phyloP scores from a whole-genome alignment of 2,329 filamentous ascomycete genomes.

The Dactylellina sp. region DNA sequence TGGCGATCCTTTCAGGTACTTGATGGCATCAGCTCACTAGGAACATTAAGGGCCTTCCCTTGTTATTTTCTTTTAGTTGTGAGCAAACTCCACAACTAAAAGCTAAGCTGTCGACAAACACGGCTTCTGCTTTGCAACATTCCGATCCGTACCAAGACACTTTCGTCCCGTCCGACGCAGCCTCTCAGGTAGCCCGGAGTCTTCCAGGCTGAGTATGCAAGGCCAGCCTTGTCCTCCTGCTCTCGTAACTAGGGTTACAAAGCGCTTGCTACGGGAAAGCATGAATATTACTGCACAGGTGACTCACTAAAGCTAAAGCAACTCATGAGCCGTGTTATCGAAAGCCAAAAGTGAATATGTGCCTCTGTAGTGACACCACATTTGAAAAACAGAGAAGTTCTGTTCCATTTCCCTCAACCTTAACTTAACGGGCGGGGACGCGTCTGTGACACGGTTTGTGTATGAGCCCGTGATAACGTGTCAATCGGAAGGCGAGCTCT shows the following conservation, averaged over 20 bases:
- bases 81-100: no score
- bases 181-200: no score
- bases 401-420: background rate
- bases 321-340: background rate
- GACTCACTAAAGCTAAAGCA: background rate
- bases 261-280: no score
- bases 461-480: conserved; percentile 10
- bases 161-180: no score
- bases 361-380: background rate
- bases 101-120: no score
- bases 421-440: background rate
- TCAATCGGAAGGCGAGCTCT: background rate
- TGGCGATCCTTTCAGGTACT: background rate
- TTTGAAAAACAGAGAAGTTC: background rate
- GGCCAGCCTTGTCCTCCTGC: no score
- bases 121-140: no score
- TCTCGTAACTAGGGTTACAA: no score
- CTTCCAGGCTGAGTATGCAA: no score
- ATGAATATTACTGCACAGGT: background rate
- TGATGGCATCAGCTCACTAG: background rate
- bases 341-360: conserved; percentile 17
- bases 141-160: no score
- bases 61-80: no score
- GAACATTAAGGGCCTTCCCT: background rate
- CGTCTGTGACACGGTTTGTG: conserved; percentile 8